Percentiles rank a stretch among this genome's conserved stretches.
phyloP scores from a whole-genome alignment of 2,329 filamentous ascomycete species.

The Botrytis paeoniae region DNA sequence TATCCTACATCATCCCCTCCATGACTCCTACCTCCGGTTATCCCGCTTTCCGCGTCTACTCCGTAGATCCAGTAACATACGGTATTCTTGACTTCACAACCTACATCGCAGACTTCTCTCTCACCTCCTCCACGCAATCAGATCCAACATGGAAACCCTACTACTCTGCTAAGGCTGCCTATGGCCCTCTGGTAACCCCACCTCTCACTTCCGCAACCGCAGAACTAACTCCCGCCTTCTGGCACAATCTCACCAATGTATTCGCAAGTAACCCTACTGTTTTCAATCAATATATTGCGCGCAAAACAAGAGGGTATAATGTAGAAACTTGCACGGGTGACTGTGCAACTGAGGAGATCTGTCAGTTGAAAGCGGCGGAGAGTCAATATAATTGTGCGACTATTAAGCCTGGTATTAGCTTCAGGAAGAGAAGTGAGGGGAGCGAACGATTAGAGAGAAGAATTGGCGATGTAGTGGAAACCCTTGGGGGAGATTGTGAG shows the following conservation, averaged over 20 bases:
- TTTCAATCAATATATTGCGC: constrained; percentile 48
- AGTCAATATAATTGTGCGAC: constrained; percentile 46
- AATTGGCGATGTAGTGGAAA: constrained; percentile 2
- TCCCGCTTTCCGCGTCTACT: constrained; percentile 38
- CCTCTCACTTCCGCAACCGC: constrained; percentile 40
- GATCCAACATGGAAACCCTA: constrained; percentile 35
- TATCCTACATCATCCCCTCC: constrained; percentile 37
- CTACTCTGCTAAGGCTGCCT: constrained; percentile 37
- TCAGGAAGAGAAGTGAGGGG: constrained; percentile 20
- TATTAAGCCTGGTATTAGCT: constrained; percentile 21
- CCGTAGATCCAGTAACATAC: constrained; percentile 38
- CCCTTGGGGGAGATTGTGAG: constrained; percentile 16
- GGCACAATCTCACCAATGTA: constrained; percentile 53
- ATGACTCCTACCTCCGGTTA: constrained; percentile 38
- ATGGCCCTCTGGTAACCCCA: constrained; percentile 40
- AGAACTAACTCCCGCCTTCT: constrained; percentile 56
- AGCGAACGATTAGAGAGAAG: not conserved
- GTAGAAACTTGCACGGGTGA: constrained; percentile 44
- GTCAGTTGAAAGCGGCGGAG: constrained; percentile 50
- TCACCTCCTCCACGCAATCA: constrained; percentile 26
- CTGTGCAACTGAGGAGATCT: constrained; percentile 49
- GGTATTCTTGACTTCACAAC: constrained; percentile 36
- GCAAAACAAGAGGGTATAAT: constrained; percentile 46
- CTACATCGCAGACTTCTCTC: constrained; percentile 36
- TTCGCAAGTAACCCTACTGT: constrained; percentile 45